Evolutionary conservation across 2,329 filamentous ascomycete species (phyloP).

Genomic region (Celoporthe dispersa): DNA sequence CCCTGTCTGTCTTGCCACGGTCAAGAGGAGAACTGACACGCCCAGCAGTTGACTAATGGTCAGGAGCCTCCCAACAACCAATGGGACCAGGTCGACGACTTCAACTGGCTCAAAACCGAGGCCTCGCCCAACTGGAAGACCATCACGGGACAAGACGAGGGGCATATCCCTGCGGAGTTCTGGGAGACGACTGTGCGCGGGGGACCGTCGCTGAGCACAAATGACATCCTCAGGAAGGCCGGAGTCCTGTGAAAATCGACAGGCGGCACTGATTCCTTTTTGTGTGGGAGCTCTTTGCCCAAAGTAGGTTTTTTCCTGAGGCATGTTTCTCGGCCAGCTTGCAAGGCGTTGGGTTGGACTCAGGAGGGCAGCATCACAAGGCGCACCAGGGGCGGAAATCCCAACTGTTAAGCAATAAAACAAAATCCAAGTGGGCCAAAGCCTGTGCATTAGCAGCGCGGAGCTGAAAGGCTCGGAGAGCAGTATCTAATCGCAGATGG

Average conservation of each 20-base stretch:
- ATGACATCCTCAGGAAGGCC: constrained; percentile 65
- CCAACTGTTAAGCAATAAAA: not conserved
- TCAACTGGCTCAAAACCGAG: constrained; percentile 91
- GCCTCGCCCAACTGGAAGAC: constrained; percentile 87
- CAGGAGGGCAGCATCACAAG: not conserved
- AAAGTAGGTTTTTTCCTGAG: not conserved
- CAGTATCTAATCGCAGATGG: not conserved
- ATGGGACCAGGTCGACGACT: constrained; percentile 94
- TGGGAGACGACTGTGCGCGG: constrained; percentile 74
- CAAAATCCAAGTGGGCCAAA: not conserved
- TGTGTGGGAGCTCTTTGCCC: too few relatives aligned
- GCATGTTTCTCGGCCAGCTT: not conserved
- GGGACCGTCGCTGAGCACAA: constrained; percentile 62
- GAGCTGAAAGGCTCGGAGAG: not conserved
- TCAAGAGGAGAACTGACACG: constrained; percentile 27
- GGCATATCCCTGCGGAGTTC: constrained; percentile 57
- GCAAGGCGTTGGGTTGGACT: constrained; percentile 10
- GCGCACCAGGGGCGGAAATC: not conserved
- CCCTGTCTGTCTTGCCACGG: constrained; percentile 17
- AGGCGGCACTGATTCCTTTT: not conserved
- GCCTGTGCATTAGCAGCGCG: not conserved
- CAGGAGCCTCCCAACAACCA: constrained; percentile 58
- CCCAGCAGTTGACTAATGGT: constrained; percentile 24
- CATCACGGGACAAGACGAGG: constrained; percentile 61
- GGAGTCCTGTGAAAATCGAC: constrained; percentile 40